phyloP scores from a whole-genome alignment of 371 early-diverging fungal genomes.

The Phascolomyces articulosus region DNA sequence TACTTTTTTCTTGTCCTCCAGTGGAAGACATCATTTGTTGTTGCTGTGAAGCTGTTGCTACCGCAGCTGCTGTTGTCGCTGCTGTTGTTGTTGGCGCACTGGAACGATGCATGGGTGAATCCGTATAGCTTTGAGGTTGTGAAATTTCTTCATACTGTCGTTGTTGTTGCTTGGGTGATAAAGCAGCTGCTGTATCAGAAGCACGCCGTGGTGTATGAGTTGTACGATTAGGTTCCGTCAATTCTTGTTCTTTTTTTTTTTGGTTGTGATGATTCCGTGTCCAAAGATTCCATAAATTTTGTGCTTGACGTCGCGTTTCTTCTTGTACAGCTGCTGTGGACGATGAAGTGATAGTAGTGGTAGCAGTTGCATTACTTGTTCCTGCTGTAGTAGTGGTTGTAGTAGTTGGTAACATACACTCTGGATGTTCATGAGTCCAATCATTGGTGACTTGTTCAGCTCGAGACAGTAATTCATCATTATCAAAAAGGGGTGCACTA shows the following conservation, averaged over 20 bases:
- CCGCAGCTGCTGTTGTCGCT: neutral
- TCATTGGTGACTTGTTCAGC: conserved; percentile 4
- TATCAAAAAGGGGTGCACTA: conserved; percentile 11
- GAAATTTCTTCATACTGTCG: neutral
- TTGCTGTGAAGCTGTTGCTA: neutral
- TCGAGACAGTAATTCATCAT: neutral
- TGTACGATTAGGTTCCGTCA: neutral
- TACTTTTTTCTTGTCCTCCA: too few species aligned
- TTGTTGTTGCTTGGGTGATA: too few species aligned
- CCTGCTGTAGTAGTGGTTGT: neutral
- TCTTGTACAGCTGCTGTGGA: neutral
- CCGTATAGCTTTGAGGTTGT: too few species aligned
- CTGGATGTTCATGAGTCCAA: conserved; percentile 8
- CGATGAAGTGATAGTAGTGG: neutral
- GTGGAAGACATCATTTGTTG: too few species aligned
- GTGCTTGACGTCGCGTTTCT: neutral
- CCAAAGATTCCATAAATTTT: conserved; percentile 3
- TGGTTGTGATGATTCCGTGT: neutral
- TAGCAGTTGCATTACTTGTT: too few species aligned
- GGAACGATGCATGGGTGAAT: too few species aligned
- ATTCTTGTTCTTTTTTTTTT: neutral
- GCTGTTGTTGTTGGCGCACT: neutral
- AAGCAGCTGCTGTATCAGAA: neutral
- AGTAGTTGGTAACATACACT: neutral
- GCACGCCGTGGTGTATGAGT: neutral